A percentile compares a stretch with the other conserved stretches of the same genome.
phyloP scores from a whole-genome alignment of 495 filamentous ascomycete species.

The Hyaloscypha variabilis region DNA sequence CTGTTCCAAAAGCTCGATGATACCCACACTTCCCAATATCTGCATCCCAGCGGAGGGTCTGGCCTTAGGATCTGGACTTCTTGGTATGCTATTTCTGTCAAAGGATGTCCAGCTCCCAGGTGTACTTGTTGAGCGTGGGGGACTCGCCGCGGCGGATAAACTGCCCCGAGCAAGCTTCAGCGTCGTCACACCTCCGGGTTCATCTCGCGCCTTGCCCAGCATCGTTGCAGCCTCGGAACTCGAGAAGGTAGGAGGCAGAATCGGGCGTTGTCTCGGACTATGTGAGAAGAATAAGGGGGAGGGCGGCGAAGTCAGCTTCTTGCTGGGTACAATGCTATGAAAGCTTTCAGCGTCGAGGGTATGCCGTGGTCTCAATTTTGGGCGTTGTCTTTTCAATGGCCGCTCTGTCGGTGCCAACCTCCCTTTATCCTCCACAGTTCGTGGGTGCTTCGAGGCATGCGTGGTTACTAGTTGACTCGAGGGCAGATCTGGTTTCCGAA shows the following conservation, averaged over 20 bases:
- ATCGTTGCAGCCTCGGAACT: slow-evolving; percentile 60
- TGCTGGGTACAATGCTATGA: not conserved
- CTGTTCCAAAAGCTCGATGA: slow-evolving; percentile 66
- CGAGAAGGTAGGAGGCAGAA: slow-evolving; percentile 55
- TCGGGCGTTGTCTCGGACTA: slow-evolving; percentile 44
- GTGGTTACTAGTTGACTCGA: slow-evolving; percentile 3
- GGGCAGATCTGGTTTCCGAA: slow-evolving; percentile 17
- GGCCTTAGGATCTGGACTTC: slow-evolving; percentile 46
- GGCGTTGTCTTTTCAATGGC: slow-evolving; percentile 20
- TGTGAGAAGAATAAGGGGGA: slow-evolving; percentile 65
- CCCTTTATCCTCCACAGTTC: slow-evolving; percentile 10
- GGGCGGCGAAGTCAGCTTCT: slow-evolving; percentile 31
- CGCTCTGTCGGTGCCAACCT: slow-evolving; percentile 13
- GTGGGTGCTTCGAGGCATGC: slow-evolving; percentile 25
- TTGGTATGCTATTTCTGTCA: slow-evolving; percentile 39
- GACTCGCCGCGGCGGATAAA: slow-evolving; percentile 48
- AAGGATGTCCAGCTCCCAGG: slow-evolving; percentile 48
- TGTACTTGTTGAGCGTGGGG: slow-evolving; percentile 49
- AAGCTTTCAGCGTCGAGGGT: slow-evolving; percentile 22
- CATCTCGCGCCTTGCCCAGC: slow-evolving; percentile 55
- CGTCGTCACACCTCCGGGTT: slow-evolving; percentile 59
- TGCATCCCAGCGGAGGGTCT: slow-evolving; percentile 42
- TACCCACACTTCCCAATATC: slow-evolving; percentile 57
- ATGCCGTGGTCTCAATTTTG: slow-evolving; percentile 23
- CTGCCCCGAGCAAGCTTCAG: slow-evolving; percentile 64